Conservation (phyloP, 2,329 filamentous ascomycete genomes). For the Colletotrichum plurivorum region DNA sequence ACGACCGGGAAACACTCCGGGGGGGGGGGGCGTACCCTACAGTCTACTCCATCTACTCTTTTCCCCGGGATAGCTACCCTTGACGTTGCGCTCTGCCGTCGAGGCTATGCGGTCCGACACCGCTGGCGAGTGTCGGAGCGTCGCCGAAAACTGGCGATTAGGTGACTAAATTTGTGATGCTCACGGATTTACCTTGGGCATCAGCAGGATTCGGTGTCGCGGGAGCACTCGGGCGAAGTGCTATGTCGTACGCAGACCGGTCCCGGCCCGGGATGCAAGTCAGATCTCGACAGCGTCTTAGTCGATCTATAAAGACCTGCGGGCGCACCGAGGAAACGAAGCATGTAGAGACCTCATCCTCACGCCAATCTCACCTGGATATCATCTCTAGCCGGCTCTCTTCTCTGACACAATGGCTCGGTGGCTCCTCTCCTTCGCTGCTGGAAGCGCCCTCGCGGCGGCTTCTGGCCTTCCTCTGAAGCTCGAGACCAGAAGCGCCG, state of each 20-base stretch:
- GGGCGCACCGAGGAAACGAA: neutral
- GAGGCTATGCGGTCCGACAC: conserved; percentile 17
- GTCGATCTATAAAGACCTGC: conserved; percentile 25
- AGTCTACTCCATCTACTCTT: neutral
- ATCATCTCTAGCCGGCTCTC: neutral
- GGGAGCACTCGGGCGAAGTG: conserved; percentile 1
- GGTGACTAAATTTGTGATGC: conserved; percentile 35
- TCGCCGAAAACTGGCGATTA: conserved; percentile 22
- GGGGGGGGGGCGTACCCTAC: conserved; percentile 4
- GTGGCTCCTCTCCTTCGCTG: conserved; percentile 38
- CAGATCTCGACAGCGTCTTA: neutral
- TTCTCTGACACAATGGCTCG: conserved; percentile 33
- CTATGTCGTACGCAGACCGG: neutral
- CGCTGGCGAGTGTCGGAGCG: conserved; percentile 2
- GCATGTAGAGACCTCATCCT: conserved; percentile 13
- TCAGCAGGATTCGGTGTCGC: neutral
- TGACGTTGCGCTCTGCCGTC: conserved; percentile 14
- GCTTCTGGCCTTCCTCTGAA: conserved; percentile 46
- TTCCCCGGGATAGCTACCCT: conserved; percentile 3
- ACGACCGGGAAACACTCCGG: conserved; percentile 23
- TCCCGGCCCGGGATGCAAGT: neutral
- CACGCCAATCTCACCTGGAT: conserved; percentile 25
- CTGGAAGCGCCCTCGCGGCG: conserved; percentile 36
- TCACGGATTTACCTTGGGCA: conserved; percentile 13
- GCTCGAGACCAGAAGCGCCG: conserved; percentile 52